Percentiles rank a stretch among this genome's conserved stretches.
phyloP scores from a whole-genome alignment of 305 asterid genomes.

The Fraxinus nigra region DNA sequence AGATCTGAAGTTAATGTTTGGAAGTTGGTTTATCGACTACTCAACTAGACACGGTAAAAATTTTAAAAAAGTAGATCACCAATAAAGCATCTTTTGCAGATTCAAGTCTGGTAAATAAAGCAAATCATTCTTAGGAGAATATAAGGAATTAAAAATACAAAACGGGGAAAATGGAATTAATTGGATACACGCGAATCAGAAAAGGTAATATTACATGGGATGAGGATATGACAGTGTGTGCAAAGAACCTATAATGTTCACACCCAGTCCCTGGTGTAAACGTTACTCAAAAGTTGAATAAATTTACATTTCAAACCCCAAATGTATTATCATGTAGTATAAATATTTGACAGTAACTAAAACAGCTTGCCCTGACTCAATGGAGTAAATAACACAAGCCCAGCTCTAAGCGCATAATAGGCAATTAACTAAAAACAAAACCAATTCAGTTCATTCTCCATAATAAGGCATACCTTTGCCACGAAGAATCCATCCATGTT shows the following conservation, averaged over 20 bases:
- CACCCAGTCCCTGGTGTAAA: neutral
- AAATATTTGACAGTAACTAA: neutral
- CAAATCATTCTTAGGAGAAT: too few species aligned
- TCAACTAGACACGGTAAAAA: neutral
- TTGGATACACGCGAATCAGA: neutral
- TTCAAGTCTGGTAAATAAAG: neutral
- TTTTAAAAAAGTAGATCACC: neutral
- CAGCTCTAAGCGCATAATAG: neutral
- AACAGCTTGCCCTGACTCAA: neutral
- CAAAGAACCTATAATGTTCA: neutral
- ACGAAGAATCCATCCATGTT: slow-evolving; percentile 88
- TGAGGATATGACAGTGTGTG: neutral
- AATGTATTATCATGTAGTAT: neutral
- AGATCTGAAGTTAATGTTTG: neutral
- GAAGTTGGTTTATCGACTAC: neutral
- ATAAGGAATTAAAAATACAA: neutral
- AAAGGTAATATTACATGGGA: neutral
- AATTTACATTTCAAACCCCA: neutral
- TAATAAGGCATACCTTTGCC: neutral
- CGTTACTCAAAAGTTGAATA: neutral
- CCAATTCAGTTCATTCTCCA: neutral
- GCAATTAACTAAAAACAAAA: neutral
- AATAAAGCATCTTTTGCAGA: neutral
- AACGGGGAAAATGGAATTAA: neutral
- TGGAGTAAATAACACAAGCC: neutral